A percentile compares a stretch with the other conserved stretches of the same genome.
phyloP scores from a whole-genome alignment of 2,329 filamentous ascomycete species.

The Zymoseptoria ardabiliae region DNA sequence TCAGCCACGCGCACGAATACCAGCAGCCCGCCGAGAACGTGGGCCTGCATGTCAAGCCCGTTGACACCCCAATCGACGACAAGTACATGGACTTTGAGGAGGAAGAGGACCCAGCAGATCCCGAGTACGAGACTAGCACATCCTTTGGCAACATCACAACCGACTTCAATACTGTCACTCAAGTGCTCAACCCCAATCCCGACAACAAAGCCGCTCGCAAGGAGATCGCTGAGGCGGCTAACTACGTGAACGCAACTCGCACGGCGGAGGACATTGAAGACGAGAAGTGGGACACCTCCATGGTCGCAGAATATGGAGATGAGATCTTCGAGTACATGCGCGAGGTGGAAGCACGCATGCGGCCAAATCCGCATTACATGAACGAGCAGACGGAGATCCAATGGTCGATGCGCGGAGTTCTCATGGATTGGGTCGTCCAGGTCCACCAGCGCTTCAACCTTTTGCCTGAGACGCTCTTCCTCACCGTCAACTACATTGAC shows the following conservation, averaged over 20 bases:
- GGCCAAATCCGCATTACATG: slow-evolving; percentile 93
- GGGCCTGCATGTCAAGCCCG: background rate
- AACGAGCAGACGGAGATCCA: slow-evolving; percentile 88
- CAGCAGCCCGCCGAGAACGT: slow-evolving; percentile 1
- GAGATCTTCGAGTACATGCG: slow-evolving; percentile 94
- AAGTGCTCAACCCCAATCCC: slow-evolving; percentile 59
- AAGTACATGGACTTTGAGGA: slow-evolving; percentile 43
- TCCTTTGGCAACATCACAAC: slow-evolving; percentile 62
- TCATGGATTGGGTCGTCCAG: slow-evolving; percentile 98
- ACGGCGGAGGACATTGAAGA: slow-evolving; percentile 74
- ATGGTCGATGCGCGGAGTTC: slow-evolving; percentile 95
- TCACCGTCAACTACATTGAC: slow-evolving; percentile 94
- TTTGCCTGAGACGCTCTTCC: slow-evolving; percentile 88
- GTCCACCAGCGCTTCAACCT: slow-evolving; percentile 88
- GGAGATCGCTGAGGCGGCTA: slow-evolving; percentile 63
- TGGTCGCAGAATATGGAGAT: slow-evolving; percentile 94
- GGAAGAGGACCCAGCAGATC: slow-evolving; percentile 67
- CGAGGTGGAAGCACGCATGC: slow-evolving; percentile 75
- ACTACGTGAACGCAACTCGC: slow-evolving; percentile 58
- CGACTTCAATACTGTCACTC: slow-evolving; percentile 51
- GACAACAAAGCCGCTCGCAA: slow-evolving; percentile 57
- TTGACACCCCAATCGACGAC: background rate
- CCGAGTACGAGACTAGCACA: slow-evolving; percentile 61
- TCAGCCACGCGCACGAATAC: background rate
- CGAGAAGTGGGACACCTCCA: slow-evolving; percentile 86